These are phyloP conservation scores for Hypsizygus ulmarius DNA, from an alignment of 1,284 basidiomycete genomes.

Conservation along the genomic window DNA sequence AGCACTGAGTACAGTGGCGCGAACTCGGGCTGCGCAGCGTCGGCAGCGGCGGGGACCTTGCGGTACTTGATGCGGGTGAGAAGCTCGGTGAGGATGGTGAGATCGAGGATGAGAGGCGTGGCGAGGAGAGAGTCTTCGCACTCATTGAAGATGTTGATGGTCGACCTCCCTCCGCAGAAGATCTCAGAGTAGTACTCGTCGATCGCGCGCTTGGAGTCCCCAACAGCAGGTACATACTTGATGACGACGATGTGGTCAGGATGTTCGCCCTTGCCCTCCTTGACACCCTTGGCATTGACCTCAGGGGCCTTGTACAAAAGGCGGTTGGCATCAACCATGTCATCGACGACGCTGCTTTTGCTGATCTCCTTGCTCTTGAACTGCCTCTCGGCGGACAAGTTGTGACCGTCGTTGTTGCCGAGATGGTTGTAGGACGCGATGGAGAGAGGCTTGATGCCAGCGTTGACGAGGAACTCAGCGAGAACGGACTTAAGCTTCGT, in stretches of 20 bases:
- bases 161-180: constrained; percentile 78
- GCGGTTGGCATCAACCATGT: constrained; percentile 92
- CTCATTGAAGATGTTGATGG: constrained; percentile 94
- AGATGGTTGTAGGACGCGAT: constrained; percentile 99
- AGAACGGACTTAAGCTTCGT: constrained; percentile 95
- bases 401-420: constrained; percentile 97
- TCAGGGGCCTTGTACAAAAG: constrained; percentile 84
- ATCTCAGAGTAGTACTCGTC: constrained; percentile 99
- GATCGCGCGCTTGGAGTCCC: constrained; percentile 96
- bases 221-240: constrained; percentile 92
- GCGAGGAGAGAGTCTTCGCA: constrained; percentile 97
- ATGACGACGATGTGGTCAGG: constrained; percentile 98
- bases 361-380: constrained; percentile 98
- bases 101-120: constrained; percentile 92
- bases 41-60: constrained; percentile 36
- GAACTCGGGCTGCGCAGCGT: constrained; percentile 53
- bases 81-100: constrained; percentile 92
- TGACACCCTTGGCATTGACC: constrained; percentile 50
- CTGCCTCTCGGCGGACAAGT: constrained; percentile 89
- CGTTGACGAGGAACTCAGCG: constrained; percentile 98
- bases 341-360: constrained; percentile 96
- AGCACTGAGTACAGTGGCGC: constrained; percentile 84
- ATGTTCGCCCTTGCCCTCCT: constrained; percentile 78
- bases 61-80: constrained; percentile 93
- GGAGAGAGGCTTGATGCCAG: constrained; percentile 96